Evolutionary conservation across 2,329 filamentous ascomycete species (phyloP), one percentile per base, ranked within the genome.

Genomic region (Exutisphaerella laricina): DNA sequence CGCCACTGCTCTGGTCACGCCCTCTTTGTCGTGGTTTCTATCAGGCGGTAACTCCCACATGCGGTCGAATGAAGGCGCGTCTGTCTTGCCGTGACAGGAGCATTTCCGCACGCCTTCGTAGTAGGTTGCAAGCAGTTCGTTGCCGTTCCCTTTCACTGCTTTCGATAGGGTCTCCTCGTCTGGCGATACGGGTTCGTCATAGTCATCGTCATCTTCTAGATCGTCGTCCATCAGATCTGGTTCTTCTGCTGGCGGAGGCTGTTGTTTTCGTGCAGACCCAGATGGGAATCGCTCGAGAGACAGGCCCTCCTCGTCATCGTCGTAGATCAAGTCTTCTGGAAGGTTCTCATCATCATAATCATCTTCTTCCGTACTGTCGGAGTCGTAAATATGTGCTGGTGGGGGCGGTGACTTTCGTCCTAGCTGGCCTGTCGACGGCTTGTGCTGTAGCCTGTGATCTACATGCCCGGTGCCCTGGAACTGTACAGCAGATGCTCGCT

Each of bases 241-340:
- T 13, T 40, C 43, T 8, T 49, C 42, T 36, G 42, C 31, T 12
- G 50, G 48, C 13, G 48, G 29, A 21, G 37, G 41, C 30, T 48
- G 43, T 5, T 51, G 48, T 20, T 43, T 41, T 41, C 50, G 43
- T 10, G 56, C 43, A 18, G 51, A 37, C 7, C 54, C 53, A 13
- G 60, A 61, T 10, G 60, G 58, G 46, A 59, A 62, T 26, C 60
- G 56, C 25, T 41, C 43, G 12, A 64, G 45, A 5, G 52, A 51
- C 1, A 63, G 56, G 2, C 50, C 57, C 9, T 53, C 51, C 9
- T 45, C 49, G 14, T 54, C 56, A 3, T 61, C 58, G 10, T 58
- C 57, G 14, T 55, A 44, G 12, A 41, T 30, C 17, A 49, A 45
- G 26, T 53, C 50, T 9, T 51, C 51, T 14, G 38, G 46, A 5